Base-by-base conservation (phyloP, 768 basidiomycete species). In the Hygrocybe punicea region DNA sequence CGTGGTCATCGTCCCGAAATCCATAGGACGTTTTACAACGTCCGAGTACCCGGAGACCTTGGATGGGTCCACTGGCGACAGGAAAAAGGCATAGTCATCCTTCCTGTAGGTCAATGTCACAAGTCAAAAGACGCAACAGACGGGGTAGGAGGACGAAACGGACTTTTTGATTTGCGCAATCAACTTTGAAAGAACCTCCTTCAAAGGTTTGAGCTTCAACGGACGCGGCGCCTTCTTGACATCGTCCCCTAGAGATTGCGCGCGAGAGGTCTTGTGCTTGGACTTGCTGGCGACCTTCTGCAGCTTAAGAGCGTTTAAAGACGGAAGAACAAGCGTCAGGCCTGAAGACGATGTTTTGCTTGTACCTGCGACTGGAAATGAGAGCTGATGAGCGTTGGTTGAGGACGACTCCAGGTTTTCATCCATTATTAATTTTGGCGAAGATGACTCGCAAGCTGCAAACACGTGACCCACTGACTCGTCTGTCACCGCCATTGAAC, bases 11-110 rank as follows among this genome's bases (percentile, higher is more conserved):
- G 93, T 94, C 0, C 90, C 89, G 55, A 98, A 77, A 65, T 98
- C 94, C 94, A 98, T 98, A 6, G 95, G 93, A 17, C 79, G 77
- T 63, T 88, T 86, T 51, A 98, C 83, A 48, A 85, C 73, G 75
- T 87, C 84, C 11, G 74, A 56, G 61, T 87, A 87, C 1, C 84
- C 84, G 10, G 84, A 79, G 0, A 89, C 84, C 60, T 81, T 77
- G 2, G 73, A 67, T 1, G 71, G 68, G 67, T 90, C 78, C 6
- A 92, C 90, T 1, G 89, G 89, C 36, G 70, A 65, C 55, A 91
- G 69, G 68, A 92, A 92, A 71, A 91, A 91, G 2, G 86, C 89
- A 76, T 92, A 92, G 70, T 89, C 87, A 66, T 91, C 90, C 69
- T 87, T 91, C 75, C 90, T 91, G 45, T 34, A 55, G 21, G 48